Evolutionary conservation across 495 filamentous ascomycete genomes (phyloP).

Genomic region (Pseudoneurospora amorphoporcata): DNA sequence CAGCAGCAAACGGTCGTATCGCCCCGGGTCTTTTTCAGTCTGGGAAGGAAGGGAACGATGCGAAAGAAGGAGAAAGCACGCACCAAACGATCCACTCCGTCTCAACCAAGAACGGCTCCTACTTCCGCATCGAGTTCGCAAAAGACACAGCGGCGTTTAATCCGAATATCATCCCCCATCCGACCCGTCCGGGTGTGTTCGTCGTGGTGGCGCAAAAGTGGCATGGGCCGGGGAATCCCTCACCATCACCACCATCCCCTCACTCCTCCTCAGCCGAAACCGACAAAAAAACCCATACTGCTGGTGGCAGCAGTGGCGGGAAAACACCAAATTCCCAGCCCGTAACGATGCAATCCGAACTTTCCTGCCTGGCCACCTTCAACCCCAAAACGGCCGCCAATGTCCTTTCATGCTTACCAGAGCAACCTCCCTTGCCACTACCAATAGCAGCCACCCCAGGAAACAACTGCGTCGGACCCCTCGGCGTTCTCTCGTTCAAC

Average conservation of each 20-base stretch:
- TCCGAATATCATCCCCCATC: conserved; percentile 46
- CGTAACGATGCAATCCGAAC: conserved; percentile 14
- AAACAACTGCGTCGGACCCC: conserved; percentile 31
- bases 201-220: conserved; percentile 35
- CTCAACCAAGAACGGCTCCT: conserved; percentile 29
- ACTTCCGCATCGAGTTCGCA: conserved; percentile 35
- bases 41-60: background rate
- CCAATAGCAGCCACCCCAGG: conserved; percentile 32
- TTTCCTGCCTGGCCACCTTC: conserved; percentile 35
- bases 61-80: background rate
- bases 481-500: conserved; percentile 24
- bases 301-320: background rate
- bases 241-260: background rate
- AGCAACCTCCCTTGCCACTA: conserved; percentile 20
- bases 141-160: conserved; percentile 25
- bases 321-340: background rate
- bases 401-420: background rate
- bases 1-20: background rate
- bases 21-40: background rate
- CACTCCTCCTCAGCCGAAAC: background rate
- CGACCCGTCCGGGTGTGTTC: conserved; percentile 30
- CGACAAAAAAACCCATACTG: background rate
- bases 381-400: background rate
- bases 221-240: background rate
- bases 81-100: conserved; percentile 32